Percentiles rank a stretch among this genome's conserved stretches.
phyloP scores from a whole-genome alignment of 129 eudicot genomes.

The Artemisia argyi region DNA sequence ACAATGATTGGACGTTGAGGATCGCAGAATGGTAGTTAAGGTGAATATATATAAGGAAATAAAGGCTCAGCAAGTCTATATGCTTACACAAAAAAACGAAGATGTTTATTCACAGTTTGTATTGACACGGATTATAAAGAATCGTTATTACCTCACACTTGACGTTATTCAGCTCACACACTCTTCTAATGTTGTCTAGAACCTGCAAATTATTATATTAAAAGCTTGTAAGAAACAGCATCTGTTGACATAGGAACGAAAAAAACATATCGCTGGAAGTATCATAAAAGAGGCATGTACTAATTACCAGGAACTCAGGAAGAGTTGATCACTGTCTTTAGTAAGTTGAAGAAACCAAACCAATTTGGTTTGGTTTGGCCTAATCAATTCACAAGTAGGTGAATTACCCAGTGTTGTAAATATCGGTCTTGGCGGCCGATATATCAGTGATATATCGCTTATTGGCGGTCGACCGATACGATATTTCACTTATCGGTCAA shows the following conservation, averaged over 20 bases:
- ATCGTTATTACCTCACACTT: slow-evolving; percentile 58
- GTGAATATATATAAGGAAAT: background rate
- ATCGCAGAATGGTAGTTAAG: slow-evolving; percentile 10
- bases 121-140: slow-evolving; percentile 13
- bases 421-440: too few species aligned
- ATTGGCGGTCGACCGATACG: too few species aligned
- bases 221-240: slow-evolving; percentile 20
- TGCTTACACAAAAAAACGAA: background rate
- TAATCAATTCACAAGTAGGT: slow-evolving; percentile 2
- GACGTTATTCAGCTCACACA: slow-evolving; percentile 59
- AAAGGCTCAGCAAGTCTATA: background rate
- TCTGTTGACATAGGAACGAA: slow-evolving; percentile 1
- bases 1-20: background rate
- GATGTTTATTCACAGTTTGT: slow-evolving; percentile 18
- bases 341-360: background rate
- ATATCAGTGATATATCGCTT: too few species aligned
- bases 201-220: slow-evolving; percentile 46
- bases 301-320: background rate
- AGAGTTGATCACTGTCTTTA: background rate
- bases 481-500: too few species aligned
- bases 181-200: slow-evolving; percentile 72
- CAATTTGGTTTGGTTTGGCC: slow-evolving; percentile 3
- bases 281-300: slow-evolving; percentile 4
- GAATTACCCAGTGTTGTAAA: too few species aligned
- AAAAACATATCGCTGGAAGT: slow-evolving; percentile 8